Conservation (phyloP, 352 stramenopile species). For the Globisporangium heterothallicum region DNA sequence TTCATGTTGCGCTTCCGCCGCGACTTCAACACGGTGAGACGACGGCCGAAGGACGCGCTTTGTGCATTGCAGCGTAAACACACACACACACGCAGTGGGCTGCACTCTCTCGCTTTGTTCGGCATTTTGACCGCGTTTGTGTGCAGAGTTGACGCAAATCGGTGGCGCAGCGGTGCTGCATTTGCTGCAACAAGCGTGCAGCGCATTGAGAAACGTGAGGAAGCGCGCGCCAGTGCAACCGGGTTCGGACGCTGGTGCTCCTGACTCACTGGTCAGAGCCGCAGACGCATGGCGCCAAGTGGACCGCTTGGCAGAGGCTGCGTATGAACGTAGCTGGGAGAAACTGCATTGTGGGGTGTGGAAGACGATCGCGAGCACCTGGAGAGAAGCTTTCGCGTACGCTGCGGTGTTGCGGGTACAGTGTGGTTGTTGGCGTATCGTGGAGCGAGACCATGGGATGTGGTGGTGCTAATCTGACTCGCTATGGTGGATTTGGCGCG, state of each 20-base stretch:
- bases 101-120: background rate
- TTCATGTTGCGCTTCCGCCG: background rate
- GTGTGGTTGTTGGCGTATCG: background rate
- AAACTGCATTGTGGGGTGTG: constrained; percentile 67
- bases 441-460: background rate
- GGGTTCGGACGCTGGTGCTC: too few relatives aligned
- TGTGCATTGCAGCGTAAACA: background rate
- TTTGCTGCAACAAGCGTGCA: constrained; percentile 29
- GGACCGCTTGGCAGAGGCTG: constrained; percentile 17
- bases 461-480: too few relatives aligned
- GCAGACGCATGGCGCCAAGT: constrained; percentile 1
- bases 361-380: constrained; percentile 50
- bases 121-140: background rate
- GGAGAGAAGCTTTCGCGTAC: constrained; percentile 54
- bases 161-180: constrained; percentile 42
- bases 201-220: too few relatives aligned
- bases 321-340: constrained; percentile 68
- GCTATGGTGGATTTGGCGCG: constrained; percentile 1
- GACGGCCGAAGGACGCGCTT: too few relatives aligned
- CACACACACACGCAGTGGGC: too few relatives aligned
- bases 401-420: constrained; percentile 47
- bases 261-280: too few relatives aligned
- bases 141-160: constrained; percentile 30
- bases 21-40: constrained; percentile 22
- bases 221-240: too few relatives aligned